Conservation (phyloP, 495 filamentous ascomycete genomes). For the Parachaetomium inaequale region DNA sequence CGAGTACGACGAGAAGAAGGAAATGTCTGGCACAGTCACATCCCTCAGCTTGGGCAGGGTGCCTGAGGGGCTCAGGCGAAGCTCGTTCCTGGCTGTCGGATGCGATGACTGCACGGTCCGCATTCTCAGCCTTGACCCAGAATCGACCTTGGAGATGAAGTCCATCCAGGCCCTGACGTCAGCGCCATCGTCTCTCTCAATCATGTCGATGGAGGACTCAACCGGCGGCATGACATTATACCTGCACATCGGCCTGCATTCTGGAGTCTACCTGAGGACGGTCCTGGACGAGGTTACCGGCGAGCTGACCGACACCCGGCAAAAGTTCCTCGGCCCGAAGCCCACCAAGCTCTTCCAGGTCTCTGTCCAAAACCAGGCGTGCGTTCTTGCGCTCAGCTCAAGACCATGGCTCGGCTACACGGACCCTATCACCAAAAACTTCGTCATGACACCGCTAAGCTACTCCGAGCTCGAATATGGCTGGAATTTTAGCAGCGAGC, state of each 20-base stretch:
- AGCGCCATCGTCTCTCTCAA: constrained; percentile 81
- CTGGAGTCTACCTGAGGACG: constrained; percentile 90
- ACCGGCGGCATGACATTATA: constrained; percentile 74
- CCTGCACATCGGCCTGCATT: constrained; percentile 91
- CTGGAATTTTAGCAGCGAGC: constrained; percentile 93
- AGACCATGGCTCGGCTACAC: constrained; percentile 92
- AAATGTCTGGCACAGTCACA: constrained; percentile 95
- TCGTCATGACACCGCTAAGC: constrained; percentile 87
- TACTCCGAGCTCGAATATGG: constrained; percentile 88
- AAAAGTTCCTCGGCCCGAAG: constrained; percentile 87
- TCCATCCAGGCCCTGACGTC: constrained; percentile 91
- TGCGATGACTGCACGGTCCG: constrained; percentile 95
- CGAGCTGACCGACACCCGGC: constrained; percentile 88
- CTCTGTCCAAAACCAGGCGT: constrained; percentile 74
- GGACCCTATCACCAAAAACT: constrained; percentile 73
- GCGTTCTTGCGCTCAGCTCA: constrained; percentile 86
- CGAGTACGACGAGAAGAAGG: constrained; percentile 91
- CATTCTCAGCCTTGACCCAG: constrained; percentile 84
- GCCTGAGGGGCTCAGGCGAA: constrained; percentile 79
- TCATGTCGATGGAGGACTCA: constrained; percentile 92
- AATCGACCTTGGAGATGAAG: constrained; percentile 84
- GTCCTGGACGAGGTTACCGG: constrained; percentile 92
- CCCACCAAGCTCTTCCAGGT: constrained; percentile 84
- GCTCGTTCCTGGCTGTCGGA: constrained; percentile 88
- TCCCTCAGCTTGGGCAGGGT: constrained; percentile 91